A percentile compares a stretch with the other conserved stretches of the same genome.
Conservation (phyloP, 768 basidiomycete genomes). For the Russula abietina region DNA sequence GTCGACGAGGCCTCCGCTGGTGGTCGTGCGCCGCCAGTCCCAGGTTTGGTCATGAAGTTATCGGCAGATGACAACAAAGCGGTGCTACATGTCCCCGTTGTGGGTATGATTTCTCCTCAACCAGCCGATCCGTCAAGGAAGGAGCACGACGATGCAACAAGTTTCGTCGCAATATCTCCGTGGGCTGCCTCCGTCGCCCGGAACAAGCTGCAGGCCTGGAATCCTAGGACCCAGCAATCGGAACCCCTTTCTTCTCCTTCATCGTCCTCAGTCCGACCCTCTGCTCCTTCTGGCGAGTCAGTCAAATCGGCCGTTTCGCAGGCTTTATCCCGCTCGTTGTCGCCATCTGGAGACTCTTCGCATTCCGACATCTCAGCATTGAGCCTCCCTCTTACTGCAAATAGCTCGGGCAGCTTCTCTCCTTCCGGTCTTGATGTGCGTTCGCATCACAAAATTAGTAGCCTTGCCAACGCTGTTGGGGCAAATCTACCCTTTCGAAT, state of each 20-base stretch:
- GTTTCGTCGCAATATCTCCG: slow-evolving; percentile 5
- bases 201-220: slow-evolving; percentile 16
- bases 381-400: slow-evolving; percentile 6
- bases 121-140: background rate
- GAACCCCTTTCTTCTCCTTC: slow-evolving; percentile 18
- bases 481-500: background rate
- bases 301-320: slow-evolving; percentile 1
- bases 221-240: slow-evolving; percentile 8
- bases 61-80: slow-evolving; percentile 15
- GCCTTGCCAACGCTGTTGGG: background rate
- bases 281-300: slow-evolving; percentile 4
- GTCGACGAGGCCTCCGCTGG: slow-evolving; percentile 27
- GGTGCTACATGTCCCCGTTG: slow-evolving; percentile 18
- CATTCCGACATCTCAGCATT: slow-evolving; percentile 11
- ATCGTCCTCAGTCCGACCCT: slow-evolving; percentile 9
- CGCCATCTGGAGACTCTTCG: slow-evolving; percentile 16
- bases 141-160: slow-evolving; percentile 8
- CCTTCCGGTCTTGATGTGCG: background rate
- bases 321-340: slow-evolving; percentile 19
- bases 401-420: slow-evolving; percentile 9
- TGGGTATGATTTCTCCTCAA: slow-evolving; percentile 13
- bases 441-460: background rate
- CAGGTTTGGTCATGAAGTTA: slow-evolving; percentile 19
- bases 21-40: slow-evolving; percentile 3
- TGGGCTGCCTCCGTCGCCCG: slow-evolving; percentile 8